Conservation (phyloP, 768 basidiomycete species). For the Mycena albidolilacea region DNA sequence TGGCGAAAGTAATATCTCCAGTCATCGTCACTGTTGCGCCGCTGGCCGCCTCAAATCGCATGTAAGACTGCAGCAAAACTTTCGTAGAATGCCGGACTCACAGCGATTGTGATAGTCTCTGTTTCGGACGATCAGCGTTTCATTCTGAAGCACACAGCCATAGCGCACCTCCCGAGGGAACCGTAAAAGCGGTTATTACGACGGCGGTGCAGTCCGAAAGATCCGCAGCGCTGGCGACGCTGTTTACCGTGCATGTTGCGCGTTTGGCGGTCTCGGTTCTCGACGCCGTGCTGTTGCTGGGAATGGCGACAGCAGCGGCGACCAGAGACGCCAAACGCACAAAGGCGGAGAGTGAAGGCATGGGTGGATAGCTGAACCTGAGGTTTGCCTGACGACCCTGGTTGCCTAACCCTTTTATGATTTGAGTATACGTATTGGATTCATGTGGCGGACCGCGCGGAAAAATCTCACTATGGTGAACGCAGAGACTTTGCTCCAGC, state of each 20-base stretch:
- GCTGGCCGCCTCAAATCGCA: conserved; percentile 48
- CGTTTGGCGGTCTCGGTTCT: conserved; percentile 39
- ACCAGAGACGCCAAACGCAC: not conserved
- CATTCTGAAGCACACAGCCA: not conserved
- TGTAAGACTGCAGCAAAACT: not conserved
- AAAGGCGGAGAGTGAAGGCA: conserved; percentile 2
- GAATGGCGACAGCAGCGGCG: conserved; percentile 9
- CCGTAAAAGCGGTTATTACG: conserved; percentile 40
- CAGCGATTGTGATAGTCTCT: conserved; percentile 26
- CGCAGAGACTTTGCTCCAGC: too few relatives aligned
- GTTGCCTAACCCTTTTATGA: too few relatives aligned
- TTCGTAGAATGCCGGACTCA: not conserved
- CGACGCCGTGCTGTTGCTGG: not conserved
- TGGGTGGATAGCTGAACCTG: not conserved
- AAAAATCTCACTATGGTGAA: too few relatives aligned
- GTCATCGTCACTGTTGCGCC: conserved; percentile 42
- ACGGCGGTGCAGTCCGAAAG: conserved; percentile 39
- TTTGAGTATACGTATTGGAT: too few relatives aligned
- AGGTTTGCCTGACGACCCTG: too few relatives aligned
- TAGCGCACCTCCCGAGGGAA: conserved; percentile 16
- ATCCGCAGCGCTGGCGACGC: conserved; percentile 37
- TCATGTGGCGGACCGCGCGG: too few relatives aligned
- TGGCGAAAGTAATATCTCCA: conserved; percentile 36
- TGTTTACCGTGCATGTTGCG: conserved; percentile 43
- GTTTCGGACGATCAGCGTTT: not conserved